These are phyloP conservation scores for Jaapia argillacea DNA, from an alignment of 768 basidiomycete genomes.

Conservation along the genomic window DNA sequence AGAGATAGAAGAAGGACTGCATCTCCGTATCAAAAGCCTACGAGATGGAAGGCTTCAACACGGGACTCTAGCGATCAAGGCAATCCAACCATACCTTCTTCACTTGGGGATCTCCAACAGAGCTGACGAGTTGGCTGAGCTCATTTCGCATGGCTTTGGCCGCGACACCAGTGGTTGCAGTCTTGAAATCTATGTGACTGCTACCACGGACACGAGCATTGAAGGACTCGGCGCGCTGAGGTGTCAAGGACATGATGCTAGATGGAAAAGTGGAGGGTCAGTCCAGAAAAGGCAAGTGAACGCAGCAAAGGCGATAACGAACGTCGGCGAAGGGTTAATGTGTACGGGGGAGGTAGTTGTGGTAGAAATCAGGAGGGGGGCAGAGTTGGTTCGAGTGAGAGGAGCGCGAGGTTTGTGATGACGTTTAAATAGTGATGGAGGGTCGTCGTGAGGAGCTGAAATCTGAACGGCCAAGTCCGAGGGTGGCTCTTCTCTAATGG, in stretches of 20 bases:
- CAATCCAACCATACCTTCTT: constrained; percentile 53
- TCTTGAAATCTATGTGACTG: constrained; percentile 91
- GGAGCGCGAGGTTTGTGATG: constrained; percentile 47
- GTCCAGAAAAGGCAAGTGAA: constrained; percentile 5
- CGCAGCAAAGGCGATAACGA: constrained; percentile 6
- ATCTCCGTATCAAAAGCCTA: constrained; percentile 92
- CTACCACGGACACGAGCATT: constrained; percentile 66
- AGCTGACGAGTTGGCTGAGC: constrained; percentile 85
- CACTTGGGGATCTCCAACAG: constrained; percentile 67
- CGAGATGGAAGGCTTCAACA: constrained; percentile 9
- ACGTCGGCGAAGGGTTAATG: constrained; percentile 34
- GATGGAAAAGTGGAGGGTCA: constrained; percentile 20
- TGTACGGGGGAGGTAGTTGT: constrained; percentile 57
- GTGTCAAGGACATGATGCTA: constrained; percentile 36
- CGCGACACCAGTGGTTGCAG: constrained; percentile 61
- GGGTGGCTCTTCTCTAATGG: constrained; percentile 41
- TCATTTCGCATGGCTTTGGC: constrained; percentile 98
- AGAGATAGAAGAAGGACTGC: constrained; percentile 93
- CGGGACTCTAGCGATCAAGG: constrained; percentile 4
- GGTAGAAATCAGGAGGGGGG: constrained; percentile 50
- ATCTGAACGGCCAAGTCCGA: background rate
- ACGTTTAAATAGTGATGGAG: constrained; percentile 39
- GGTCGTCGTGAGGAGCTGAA: constrained; percentile 1
- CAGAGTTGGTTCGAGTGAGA: constrained; percentile 36
- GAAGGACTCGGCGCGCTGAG: constrained; percentile 56